Conservation (phyloP, 78 protist species). For the Dictyostelium purpureum region DNA sequence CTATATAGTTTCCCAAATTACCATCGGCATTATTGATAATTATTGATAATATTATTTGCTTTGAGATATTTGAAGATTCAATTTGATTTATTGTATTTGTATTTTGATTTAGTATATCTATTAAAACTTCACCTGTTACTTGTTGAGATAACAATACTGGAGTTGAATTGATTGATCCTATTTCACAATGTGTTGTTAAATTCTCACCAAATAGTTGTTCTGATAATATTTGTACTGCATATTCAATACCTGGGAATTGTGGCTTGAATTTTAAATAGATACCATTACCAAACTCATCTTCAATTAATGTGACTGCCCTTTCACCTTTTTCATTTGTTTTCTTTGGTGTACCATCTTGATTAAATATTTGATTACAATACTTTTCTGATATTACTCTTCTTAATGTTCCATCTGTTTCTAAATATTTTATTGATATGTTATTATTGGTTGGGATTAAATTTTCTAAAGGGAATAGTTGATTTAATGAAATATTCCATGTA, state of each 20-base stretch:
- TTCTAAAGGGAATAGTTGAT: background rate
- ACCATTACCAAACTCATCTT: background rate
- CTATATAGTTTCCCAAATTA: conserved; percentile 4
- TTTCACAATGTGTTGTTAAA: background rate
- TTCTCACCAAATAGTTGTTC: background rate
- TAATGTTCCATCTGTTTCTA: background rate
- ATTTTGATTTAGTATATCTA: background rate
- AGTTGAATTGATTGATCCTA: background rate
- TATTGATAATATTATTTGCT: background rate
- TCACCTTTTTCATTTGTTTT: background rate
- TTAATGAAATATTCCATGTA: background rate
- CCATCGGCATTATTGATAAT: background rate
- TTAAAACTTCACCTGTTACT: background rate
- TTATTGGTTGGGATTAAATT: background rate
- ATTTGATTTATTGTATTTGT: background rate
- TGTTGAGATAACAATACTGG: background rate
- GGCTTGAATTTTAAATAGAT: conserved; percentile 1
- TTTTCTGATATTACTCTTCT: background rate
- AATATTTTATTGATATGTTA: background rate
- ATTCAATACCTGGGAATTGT: background rate
- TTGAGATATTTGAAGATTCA: background rate
- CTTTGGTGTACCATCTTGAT: conserved; percentile 1
- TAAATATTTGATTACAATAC: background rate
- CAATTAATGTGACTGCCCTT: background rate
- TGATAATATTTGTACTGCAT: background rate